phyloP scores from a whole-genome alignment of 768 basidiomycete genomes.

The Botryobasidium botryosum region DNA sequence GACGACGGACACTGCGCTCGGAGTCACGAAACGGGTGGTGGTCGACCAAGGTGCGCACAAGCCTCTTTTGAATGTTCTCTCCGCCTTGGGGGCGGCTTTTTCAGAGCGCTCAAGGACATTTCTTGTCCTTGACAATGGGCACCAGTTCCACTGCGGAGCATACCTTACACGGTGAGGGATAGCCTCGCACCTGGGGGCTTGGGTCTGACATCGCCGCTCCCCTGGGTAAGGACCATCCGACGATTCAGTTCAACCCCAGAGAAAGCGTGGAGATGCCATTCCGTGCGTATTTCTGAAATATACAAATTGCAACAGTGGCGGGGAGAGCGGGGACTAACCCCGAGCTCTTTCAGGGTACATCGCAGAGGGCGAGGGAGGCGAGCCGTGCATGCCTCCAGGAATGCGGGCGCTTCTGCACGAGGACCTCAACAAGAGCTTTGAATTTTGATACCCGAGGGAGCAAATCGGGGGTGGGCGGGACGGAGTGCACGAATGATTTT shows the following conservation, averaged over 20 bases:
- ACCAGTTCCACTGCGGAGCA: too few species aligned
- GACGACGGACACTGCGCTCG: constrained; percentile 96
- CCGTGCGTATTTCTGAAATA: constrained; percentile 31
- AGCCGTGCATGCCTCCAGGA: constrained; percentile 71
- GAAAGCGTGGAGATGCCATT: constrained; percentile 99
- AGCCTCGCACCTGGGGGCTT: background rate
- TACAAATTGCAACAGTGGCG: background rate
- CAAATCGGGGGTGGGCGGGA: too few species aligned
- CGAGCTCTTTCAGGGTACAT: constrained; percentile 39
- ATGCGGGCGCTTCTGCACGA: constrained; percentile 77
- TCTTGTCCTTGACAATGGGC: too few species aligned
- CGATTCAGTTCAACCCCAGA: constrained; percentile 67
- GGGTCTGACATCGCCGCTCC: background rate
- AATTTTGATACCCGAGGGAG: too few species aligned
- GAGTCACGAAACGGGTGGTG: constrained; percentile 31
- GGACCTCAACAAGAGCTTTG: constrained; percentile 76
- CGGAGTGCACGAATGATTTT: background rate
- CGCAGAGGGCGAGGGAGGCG: constrained; percentile 25
- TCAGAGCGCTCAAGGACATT: too few species aligned
- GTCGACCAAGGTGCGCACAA: constrained; percentile 13
- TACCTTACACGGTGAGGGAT: constrained; percentile 47
- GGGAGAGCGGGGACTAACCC: constrained; percentile 14
- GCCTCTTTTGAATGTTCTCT: too few species aligned
- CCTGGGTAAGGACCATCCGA: constrained; percentile 60
- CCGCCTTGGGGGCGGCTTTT: too few species aligned